Evolutionary conservation across 768 basidiomycete genomes (phyloP), one percentile per base, ranked within the genome.

Genomic region (Mycena maculata): DNA sequence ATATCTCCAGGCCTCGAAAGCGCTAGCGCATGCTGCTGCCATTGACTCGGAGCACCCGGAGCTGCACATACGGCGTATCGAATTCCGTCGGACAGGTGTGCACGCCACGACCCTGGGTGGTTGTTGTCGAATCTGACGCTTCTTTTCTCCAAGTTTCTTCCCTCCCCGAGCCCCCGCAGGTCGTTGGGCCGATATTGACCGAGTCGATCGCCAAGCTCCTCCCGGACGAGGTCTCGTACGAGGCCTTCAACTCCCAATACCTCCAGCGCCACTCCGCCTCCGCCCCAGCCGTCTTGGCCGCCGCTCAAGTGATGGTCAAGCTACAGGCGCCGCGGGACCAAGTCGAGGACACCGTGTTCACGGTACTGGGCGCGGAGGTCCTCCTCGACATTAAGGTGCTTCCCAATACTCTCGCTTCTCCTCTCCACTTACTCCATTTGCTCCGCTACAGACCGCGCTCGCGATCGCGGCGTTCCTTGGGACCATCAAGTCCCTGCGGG

Each of bases 221-320:
- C 6, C 88, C 93, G 0, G 80, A 79, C 1, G 85, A 86, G 28
- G 68, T 89, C 2, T 84, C 89, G 0, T 72, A 88, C n/a, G 88
- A 91, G 44, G 84, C 84, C 0, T 92, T 85, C 80, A 95, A 93
- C 73, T 86, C 89, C 20, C 87, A 92, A 67, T 95, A 90, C 76
- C 84, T 95, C 15, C 92, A 96, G 73, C 81, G 74, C 18, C 85
- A 91, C 65, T 79, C 88, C 0, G 71, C 77, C 0, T 84, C 84
- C 12, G 82, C 87, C 0, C 67, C 76, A 2, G 88, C 88, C 0
- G 79, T 92, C 36, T 77, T 97, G 9, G 90, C 88, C 4, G 83
- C 82, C 44, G 94, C 94, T 8, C 84, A 84, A 72, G 92, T 84
- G 1, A 79, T 84, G 16, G 80, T 75, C 1, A 69, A 75, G 7